Base-by-base conservation (phyloP, 306 rosid species). In the Cucumis hystrix region DNA sequence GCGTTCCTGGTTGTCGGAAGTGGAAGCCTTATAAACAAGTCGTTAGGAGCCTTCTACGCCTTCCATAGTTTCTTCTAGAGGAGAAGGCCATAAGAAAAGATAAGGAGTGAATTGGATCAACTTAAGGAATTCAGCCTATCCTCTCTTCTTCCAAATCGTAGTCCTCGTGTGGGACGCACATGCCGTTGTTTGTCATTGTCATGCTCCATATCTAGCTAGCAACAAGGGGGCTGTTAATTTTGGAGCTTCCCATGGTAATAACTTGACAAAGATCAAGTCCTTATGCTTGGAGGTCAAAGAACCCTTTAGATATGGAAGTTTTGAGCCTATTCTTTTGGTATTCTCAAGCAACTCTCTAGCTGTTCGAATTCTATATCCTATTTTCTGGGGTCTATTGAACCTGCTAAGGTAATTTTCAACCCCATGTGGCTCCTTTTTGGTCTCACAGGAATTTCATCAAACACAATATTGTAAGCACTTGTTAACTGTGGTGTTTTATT, bases 321-420 rank as follows among this genome's bases (percentile, higher is more conserved):
- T 90, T 82, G 86, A 90, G 80, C 89, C 91, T 96, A 96, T 97
- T 65, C 99, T 95, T 80, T 97, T 97, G 1, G 97, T 95, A 77
- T 90, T 95, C 70, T 95, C 99, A 37, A 91, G 99, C 84, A 89
- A 95, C 61, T 95, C 97, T 0, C 49, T 89, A 45, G 85, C 96
- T 58, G 94, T 95, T 25, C 88, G 92, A 88, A 91, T 89, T 80
- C 97, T 95, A 17, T 95, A 95, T 84, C 97, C 99, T 78, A 88
- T 95, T 25, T 95, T 95, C 80, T 95, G 99, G 99, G 99, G 99
- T 68, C 81, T 95, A 83, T 87, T 95, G 96, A 87, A 95, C 69
- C 25, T 23, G 25, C 96, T 95, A 77, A 90, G 99, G 99, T 95
- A 86, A 69, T 6, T 15, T 69, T 69, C 20, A 43, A 43, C 57